A percentile compares a stretch with the other conserved stretches of the same genome.
Evolutionary conservation across 129 eudicot genomes (phyloP).

Genomic region (Daucus carota): DNA sequence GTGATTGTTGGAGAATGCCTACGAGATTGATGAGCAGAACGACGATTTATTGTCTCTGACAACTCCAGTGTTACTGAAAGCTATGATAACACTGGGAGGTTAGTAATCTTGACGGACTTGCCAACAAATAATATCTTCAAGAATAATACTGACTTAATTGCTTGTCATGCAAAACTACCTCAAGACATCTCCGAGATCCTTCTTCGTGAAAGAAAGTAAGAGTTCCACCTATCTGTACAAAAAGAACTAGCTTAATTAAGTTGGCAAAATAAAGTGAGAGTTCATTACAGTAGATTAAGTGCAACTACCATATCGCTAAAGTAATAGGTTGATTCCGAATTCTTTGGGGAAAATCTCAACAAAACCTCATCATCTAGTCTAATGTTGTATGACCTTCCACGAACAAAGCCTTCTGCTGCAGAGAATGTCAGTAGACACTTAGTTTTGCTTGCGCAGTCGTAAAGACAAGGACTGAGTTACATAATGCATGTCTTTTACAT

Average conservation of each 20-base stretch:
- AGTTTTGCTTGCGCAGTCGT: constrained; percentile 23
- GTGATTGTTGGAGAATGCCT: constrained; percentile 89
- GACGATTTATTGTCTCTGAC: constrained; percentile 78
- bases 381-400: constrained; percentile 97
- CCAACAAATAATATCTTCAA: background rate
- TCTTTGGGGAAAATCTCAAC: constrained; percentile 88
- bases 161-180: constrained; percentile 37
- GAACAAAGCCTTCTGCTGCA: constrained; percentile 97
- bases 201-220: constrained; percentile 93
- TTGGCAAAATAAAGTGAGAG: background rate
- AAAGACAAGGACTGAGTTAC: background rate
- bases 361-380: constrained; percentile 95
- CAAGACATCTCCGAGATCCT: constrained; percentile 92
- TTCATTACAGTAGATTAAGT: background rate
- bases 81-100: constrained; percentile 29
- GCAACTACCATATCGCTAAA: constrained; percentile 85
- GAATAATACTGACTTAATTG: background rate
- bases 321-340: constrained; percentile 79
- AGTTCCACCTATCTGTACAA: constrained; percentile 87
- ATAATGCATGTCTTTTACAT: background rate
- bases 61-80: constrained; percentile 88
- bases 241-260: constrained; percentile 4
- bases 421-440: constrained; percentile 52
- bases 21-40: constrained; percentile 80
- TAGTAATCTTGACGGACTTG: background rate